phyloP scores from a whole-genome alignment of 768 basidiomycete species.

The Amyloporia xantha region DNA sequence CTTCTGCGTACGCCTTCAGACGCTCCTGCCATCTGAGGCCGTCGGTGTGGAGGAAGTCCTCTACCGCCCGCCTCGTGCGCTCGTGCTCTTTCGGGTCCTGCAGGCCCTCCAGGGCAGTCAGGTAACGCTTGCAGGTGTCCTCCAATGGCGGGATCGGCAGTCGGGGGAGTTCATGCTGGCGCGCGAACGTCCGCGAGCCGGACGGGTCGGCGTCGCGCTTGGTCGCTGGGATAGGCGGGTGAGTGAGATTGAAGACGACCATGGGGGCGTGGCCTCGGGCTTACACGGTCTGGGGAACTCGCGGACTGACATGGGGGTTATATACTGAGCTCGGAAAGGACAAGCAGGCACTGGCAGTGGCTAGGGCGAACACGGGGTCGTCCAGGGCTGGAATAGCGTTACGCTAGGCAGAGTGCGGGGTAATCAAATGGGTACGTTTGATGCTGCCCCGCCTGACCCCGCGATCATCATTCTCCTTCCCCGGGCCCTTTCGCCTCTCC shows the following conservation, averaged over 20 bases:
- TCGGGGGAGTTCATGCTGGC: constrained; percentile 73
- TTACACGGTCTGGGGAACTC: not conserved
- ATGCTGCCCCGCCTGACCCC: not conserved
- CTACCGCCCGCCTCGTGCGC: constrained; percentile 64
- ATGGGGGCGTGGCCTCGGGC: not conserved
- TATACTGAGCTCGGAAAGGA: not conserved
- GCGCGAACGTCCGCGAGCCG: constrained; percentile 42
- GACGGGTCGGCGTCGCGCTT: constrained; percentile 19
- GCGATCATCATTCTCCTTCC: not conserved
- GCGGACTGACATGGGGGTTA: not conserved
- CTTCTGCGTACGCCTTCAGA: constrained; percentile 70
- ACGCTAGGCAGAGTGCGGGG: not conserved
- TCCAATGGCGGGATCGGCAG: constrained; percentile 86
- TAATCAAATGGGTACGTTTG: not conserved
- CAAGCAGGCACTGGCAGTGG: too few species aligned
- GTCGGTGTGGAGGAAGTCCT: constrained; percentile 71
- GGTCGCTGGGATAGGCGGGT: constrained; percentile 16
- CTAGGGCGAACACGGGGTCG: not conserved
- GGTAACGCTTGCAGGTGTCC: constrained; percentile 79
- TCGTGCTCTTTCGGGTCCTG: constrained; percentile 82
- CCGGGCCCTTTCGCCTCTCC: not conserved
- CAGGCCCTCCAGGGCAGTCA: constrained; percentile 72
- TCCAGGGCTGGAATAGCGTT: not conserved
- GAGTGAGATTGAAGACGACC: constrained; percentile 4
- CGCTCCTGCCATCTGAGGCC: constrained; percentile 76